phyloP scores from a whole-genome alignment of 192 early-diverging fungal genomes.

The Coemansia reversa region DNA sequence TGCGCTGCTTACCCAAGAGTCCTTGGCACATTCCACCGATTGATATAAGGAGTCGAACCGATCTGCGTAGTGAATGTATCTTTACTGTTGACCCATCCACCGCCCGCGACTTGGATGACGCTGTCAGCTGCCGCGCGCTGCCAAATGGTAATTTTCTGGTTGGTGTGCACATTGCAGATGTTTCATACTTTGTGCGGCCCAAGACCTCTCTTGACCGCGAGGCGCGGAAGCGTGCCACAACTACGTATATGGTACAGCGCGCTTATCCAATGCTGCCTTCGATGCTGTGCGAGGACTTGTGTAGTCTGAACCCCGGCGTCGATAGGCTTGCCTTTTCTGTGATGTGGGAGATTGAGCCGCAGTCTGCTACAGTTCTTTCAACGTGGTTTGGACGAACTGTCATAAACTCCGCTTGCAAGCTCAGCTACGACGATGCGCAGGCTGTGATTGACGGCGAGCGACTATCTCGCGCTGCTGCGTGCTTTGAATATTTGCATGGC shows the following conservation, averaged over 20 bases:
- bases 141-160: constrained; percentile 42
- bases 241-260: constrained; percentile 88
- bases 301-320: constrained; percentile 82
- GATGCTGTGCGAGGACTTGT: constrained; percentile 76
- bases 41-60: constrained; percentile 68
- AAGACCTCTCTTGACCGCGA: constrained; percentile 81
- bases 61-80: constrained; percentile 68
- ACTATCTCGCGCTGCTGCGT: constrained; percentile 3
- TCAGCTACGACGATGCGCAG: constrained; percentile 96
- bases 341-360: constrained; percentile 60
- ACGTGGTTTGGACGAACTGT: constrained; percentile 89
- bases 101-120: constrained; percentile 54
- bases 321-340: constrained; percentile 89
- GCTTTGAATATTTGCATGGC: constrained; percentile 17
- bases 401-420: constrained; percentile 86
- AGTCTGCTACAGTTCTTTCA: constrained; percentile 61
- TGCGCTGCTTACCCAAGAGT: constrained; percentile 68
- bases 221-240: constrained; percentile 83
- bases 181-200: constrained; percentile 87
- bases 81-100: constrained; percentile 88
- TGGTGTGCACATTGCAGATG: constrained; percentile 94
- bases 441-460: constrained; percentile 61
- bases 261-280: constrained; percentile 95
- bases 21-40: constrained; percentile 78
- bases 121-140: constrained; percentile 42